A percentile compares a stretch with the other conserved stretches of the same genome.
Evolutionary conservation across 2,329 filamentous ascomycete genomes (phyloP).

Genomic region (Xylariaceae sp.): DNA sequence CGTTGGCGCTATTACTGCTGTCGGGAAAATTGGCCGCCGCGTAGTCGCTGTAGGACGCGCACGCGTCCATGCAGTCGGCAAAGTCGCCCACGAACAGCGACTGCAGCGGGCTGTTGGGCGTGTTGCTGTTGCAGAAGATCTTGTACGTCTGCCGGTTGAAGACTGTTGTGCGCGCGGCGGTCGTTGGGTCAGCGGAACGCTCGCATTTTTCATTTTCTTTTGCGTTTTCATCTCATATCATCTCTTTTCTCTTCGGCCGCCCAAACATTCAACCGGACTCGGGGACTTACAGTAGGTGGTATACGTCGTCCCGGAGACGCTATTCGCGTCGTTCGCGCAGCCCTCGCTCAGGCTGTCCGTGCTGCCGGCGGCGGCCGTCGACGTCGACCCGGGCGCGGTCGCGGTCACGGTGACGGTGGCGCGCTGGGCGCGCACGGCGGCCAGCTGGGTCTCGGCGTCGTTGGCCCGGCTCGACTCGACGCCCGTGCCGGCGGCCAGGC

Average conservation of each 20-base stretch:
- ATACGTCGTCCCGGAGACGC: slow-evolving; percentile 31
- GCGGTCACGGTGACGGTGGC: slow-evolving; percentile 13
- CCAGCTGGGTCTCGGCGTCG: slow-evolving; percentile 26
- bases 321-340: slow-evolving; percentile 28
- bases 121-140: slow-evolving; percentile 37
- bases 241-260: slow-evolving; percentile 3
- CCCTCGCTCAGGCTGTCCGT: slow-evolving; percentile 28
- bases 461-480: slow-evolving; percentile 32
- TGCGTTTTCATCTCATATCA: too few species aligned
- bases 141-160: slow-evolving; percentile 29
- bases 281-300: slow-evolving; percentile 29
- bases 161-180: slow-evolving; percentile 20
- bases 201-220: too few species aligned
- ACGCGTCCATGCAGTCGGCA: slow-evolving; percentile 40
- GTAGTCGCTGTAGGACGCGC: slow-evolving; percentile 31
- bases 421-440: slow-evolving; percentile 18
- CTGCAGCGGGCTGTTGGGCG: slow-evolving; percentile 28
- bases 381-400: slow-evolving; percentile 9
- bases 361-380: slow-evolving; percentile 20
- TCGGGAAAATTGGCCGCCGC: slow-evolving; percentile 19
- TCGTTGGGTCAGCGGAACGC: too few species aligned
- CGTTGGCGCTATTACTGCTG: slow-evolving; percentile 19
- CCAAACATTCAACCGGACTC: neutral
- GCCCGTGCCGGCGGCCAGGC: slow-evolving; percentile 36
- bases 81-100: slow-evolving; percentile 36